Evolutionary conservation across 352 stramenopile genomes (phyloP).

Genomic region (Globisporangium nagaii): DNA sequence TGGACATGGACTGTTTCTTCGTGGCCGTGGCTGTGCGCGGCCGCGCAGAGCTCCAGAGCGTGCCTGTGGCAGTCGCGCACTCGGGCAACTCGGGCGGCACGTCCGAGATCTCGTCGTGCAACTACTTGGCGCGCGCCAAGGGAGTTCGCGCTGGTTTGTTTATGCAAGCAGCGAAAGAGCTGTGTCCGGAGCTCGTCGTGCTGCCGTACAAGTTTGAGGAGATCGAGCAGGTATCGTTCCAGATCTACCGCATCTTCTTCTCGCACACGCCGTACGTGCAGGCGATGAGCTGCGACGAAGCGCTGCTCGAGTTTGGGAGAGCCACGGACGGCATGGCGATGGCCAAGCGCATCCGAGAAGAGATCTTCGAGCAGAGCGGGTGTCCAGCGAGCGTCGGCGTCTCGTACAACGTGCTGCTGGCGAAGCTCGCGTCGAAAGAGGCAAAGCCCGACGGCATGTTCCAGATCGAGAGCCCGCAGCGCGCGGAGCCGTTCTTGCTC

Average conservation of each 20-base stretch:
- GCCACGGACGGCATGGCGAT: conserved; percentile 63
- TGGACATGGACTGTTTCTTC: conserved; percentile 99
- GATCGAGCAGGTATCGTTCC: conserved; percentile 87
- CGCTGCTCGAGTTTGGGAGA: conserved; percentile 86
- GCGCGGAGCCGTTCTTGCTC: conserved; percentile 61
- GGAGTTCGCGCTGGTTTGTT: conserved; percentile 94
- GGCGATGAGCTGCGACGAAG: conserved; percentile 95
- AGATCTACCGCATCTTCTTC: conserved; percentile 92
- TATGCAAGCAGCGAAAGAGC: conserved; percentile 86
- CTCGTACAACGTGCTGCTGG: conserved; percentile 91
- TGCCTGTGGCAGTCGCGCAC: conserved; percentile 91
- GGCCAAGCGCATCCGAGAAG: conserved; percentile 52
- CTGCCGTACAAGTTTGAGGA: conserved; percentile 93
- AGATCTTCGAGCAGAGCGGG: conserved; percentile 72
- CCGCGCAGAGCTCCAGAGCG: conserved; percentile 56
- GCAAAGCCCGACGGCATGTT: conserved; percentile 91
- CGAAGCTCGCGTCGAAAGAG: conserved; percentile 90
- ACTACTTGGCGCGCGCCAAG: conserved; percentile 91
- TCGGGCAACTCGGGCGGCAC: conserved; percentile 64
- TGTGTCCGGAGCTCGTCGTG: conserved; percentile 91
- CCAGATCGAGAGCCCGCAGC: conserved; percentile 32
- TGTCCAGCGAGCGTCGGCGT: conserved; percentile 93
- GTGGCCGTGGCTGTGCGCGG: conserved; percentile 87
- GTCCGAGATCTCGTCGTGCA: conserved; percentile 93
- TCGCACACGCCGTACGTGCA: conserved; percentile 85